Percentiles rank a stretch among this genome's conserved stretches.
These are phyloP conservation scores for Phyllosticta capitalensis DNA, from an alignment of 2,329 filamentous ascomycete species.

Conservation along the genomic window DNA sequence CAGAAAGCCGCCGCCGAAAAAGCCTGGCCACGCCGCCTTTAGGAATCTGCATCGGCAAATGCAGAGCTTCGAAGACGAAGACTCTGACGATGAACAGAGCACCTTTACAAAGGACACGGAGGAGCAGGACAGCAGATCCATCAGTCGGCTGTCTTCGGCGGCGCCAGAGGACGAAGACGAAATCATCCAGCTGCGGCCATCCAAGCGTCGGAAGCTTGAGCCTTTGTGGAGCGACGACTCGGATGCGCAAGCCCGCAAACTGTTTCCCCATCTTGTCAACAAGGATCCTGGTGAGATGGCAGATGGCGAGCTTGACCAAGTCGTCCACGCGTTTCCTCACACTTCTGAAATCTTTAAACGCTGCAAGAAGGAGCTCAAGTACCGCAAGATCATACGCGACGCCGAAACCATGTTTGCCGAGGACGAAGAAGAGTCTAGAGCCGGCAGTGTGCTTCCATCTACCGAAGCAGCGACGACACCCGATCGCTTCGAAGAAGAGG, in stretches of 20 bases:
- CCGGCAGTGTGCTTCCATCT: slow-evolving; percentile 27
- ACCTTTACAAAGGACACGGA: slow-evolving; percentile 68
- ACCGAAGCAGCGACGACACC: slow-evolving; percentile 37
- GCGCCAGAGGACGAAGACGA: slow-evolving; percentile 45
- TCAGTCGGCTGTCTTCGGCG: slow-evolving; percentile 54
- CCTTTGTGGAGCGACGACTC: slow-evolving; percentile 39
- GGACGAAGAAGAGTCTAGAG: slow-evolving; percentile 38
- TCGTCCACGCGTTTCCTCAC: slow-evolving; percentile 44
- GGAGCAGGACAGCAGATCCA: slow-evolving; percentile 71
- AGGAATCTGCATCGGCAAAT: slow-evolving; percentile 75
- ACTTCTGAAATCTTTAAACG: slow-evolving; percentile 64
- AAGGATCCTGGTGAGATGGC: slow-evolving; percentile 61
- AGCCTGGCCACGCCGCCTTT: slow-evolving; percentile 51
- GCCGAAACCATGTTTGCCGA: slow-evolving; percentile 69
- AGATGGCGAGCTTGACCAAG: slow-evolving; percentile 51
- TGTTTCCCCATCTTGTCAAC: slow-evolving; percentile 40
- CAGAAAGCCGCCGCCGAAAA: slow-evolving; percentile 43
- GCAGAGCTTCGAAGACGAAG: slow-evolving; percentile 63
- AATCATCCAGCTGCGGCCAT: slow-evolving; percentile 33
- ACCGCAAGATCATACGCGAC: slow-evolving; percentile 73
- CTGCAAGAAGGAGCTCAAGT: slow-evolving; percentile 50
- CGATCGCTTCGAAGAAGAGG: slow-evolving; percentile 31
- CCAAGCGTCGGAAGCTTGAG: slow-evolving; percentile 37
- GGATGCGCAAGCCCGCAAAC: slow-evolving; percentile 35
- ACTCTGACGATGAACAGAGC: slow-evolving; percentile 68